phyloP scores from a whole-genome alignment of 139 green algal species.

The Auxenochlorella pyrenoidosa region DNA sequence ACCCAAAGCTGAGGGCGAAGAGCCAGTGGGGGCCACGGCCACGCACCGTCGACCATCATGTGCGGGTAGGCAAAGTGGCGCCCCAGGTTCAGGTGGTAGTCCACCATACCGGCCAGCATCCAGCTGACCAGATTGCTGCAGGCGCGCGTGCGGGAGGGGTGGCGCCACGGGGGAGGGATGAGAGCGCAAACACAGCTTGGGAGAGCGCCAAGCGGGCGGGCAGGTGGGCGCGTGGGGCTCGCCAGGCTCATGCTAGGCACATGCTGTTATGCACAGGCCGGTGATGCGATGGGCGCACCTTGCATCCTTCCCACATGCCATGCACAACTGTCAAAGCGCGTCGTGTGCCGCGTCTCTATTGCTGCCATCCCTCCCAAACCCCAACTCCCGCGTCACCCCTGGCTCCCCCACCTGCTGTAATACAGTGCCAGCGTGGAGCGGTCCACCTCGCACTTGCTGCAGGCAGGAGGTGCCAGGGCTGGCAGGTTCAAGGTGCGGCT shows the following conservation, averaged over 20 bases:
- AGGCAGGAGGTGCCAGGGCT: not conserved
- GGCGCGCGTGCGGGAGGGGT: not conserved
- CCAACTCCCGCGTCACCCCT: too few species aligned
- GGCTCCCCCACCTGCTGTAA: constrained; percentile 15
- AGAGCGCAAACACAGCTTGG: too few species aligned
- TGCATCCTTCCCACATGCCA: too few species aligned
- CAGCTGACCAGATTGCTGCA: constrained; percentile 41
- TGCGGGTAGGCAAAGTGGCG: constrained; percentile 51
- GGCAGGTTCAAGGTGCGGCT: not conserved
- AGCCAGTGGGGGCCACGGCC: not conserved
- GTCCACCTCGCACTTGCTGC: constrained; percentile 48
- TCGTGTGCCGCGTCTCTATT: too few species aligned
- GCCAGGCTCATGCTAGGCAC: not conserved
- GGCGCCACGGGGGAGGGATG: not conserved
- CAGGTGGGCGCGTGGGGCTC: too few species aligned
- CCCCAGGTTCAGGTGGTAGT: constrained; percentile 38
- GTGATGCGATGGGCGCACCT: too few species aligned
- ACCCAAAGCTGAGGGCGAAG: too few species aligned
- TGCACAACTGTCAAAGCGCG: too few species aligned
- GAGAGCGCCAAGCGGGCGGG: too few species aligned
- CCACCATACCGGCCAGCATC: constrained; percentile 34
- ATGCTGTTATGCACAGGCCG: too few species aligned
- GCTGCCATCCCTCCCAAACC: too few species aligned
- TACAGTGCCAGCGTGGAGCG: constrained; percentile 39
- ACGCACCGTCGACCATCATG: constrained; percentile 41